Evolutionary conservation across 352 stramenopile genomes (phyloP).

Genomic region (Nothophytophthora sp.): DNA sequence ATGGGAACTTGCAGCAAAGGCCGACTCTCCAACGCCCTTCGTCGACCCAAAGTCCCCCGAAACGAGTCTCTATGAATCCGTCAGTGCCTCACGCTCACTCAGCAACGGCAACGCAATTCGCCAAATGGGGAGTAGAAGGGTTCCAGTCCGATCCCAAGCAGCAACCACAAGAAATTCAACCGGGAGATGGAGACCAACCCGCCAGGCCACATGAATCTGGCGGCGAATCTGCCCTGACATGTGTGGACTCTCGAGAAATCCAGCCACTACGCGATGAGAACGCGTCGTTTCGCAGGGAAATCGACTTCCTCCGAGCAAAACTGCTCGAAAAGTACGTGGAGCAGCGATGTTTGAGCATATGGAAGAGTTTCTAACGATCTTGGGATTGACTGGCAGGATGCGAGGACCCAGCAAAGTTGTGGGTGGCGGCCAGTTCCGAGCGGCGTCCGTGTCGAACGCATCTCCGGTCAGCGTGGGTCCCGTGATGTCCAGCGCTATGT

Average conservation of each 20-base stretch:
- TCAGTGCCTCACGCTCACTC: constrained; percentile 6
- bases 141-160: background rate
- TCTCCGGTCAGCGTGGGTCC: background rate
- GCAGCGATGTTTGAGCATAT: background rate
- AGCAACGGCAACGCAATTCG: background rate
- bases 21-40: constrained; percentile 3
- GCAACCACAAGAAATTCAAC: constrained; percentile 1
- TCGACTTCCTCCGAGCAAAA: constrained; percentile 24
- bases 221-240: no score
- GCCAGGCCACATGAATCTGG: no score
- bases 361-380: background rate
- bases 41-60: constrained; percentile 8
- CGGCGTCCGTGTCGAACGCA: constrained; percentile 4
- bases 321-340: constrained; percentile 35
- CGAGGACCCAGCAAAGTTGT: constrained; percentile 38
- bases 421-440: constrained; percentile 39
- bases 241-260: constrained; percentile 11
- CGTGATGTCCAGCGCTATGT: background rate
- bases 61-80: constrained; percentile 1
- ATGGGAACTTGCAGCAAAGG: background rate
- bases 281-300: constrained; percentile 25
- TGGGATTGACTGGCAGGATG: constrained; percentile 20
- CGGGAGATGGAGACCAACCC: constrained; percentile 1
- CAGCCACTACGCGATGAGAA: constrained; percentile 26
- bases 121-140: constrained; percentile 1